phyloP scores from a whole-genome alignment of 306 rosid species.

The Inga oerstediana region DNA sequence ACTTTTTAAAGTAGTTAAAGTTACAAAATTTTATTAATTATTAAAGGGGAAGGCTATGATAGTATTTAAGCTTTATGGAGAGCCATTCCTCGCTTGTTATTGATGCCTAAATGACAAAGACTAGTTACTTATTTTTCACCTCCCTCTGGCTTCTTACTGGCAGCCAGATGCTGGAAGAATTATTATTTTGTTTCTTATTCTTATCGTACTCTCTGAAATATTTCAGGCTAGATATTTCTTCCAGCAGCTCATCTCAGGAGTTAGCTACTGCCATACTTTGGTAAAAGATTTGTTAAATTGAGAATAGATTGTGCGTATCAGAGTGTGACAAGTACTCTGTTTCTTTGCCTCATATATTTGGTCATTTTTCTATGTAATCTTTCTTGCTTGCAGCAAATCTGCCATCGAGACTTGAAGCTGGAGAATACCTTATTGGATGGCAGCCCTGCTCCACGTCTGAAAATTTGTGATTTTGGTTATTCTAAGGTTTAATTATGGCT shows the following conservation, averaged over 20 bases:
- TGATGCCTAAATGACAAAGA: neutral
- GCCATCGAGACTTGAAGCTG: slow-evolving; percentile 75
- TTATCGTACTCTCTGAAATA: neutral
- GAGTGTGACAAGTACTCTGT: slow-evolving; percentile 1
- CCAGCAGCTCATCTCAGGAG: slow-evolving; percentile 74
- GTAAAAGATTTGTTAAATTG: slow-evolving; percentile 32
- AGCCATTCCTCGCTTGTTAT: neutral
- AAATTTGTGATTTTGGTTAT: slow-evolving; percentile 79
- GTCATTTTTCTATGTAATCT: neutral
- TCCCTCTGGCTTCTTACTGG: neutral
- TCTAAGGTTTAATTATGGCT: slow-evolving; percentile 56
- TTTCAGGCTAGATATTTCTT: slow-evolving; percentile 72
- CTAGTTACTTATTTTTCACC: neutral
- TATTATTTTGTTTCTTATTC: slow-evolving; percentile 1
- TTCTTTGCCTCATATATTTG: neutral
- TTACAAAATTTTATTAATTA: neutral
- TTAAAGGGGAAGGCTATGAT: neutral
- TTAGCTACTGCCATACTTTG: slow-evolving; percentile 61
- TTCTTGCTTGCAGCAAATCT: slow-evolving; percentile 53
- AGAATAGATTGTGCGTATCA: neutral
- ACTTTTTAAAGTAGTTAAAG: neutral
- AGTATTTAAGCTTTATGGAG: neutral
- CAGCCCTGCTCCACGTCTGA: slow-evolving; percentile 60
- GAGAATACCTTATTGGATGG: slow-evolving; percentile 71
- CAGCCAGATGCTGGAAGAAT: neutral